Evolutionary conservation across 2,329 filamentous ascomycete genomes (phyloP), one percentile per base, ranked within the genome.

Genomic region (Parafenestella ontariensis): DNA sequence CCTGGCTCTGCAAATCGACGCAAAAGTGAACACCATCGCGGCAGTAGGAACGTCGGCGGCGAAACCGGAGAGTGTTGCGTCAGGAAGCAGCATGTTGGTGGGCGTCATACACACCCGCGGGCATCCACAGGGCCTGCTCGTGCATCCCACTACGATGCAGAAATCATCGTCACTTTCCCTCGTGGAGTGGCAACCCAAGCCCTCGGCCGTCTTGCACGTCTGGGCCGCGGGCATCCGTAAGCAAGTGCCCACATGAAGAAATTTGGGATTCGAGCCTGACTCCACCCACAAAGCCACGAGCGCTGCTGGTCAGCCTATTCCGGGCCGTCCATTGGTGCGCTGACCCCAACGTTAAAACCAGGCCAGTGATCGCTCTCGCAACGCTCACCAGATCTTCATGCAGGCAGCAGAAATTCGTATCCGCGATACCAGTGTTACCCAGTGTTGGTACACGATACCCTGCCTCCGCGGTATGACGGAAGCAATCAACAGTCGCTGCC

Each of bases 141-240:
- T 54, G 60, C 57, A 57, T 49, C 54, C 49, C 52, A 53, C 50
- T 39, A 37, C 13, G 33, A 31, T 33, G 44, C 54, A 54, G 36
- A 46, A 37, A 24, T 34, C 51, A 57, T 60, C 62, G 58, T 65
- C 64, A 66, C 56, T 45, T 58, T 51, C 20, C 21, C 46, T 40
- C 44, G n/a, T n/a, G n/a, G n/a, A 52, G 58, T 63, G 58, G 62
- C 61, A 49, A 46, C 55, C 54, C 48, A 56, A 59, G 53, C 50
- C 52, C 56, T 62, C 56, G 62, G 53, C 49, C 46, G 52, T 42
- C 21, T 55, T 52, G 47, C 45, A 46, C 54, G 28, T 53, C 58
- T 62, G 54, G 56, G 36, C 58, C 60, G 56, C 49, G 46, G 46
- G 39, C 53, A 55, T 56, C 52, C 59, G 58, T 66, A 66, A 68